Evolutionary conservation across 2,329 filamentous ascomycete genomes (phyloP), one percentile per base, ranked within the genome.

Genomic region (Calonectria hongkongensis): DNA sequence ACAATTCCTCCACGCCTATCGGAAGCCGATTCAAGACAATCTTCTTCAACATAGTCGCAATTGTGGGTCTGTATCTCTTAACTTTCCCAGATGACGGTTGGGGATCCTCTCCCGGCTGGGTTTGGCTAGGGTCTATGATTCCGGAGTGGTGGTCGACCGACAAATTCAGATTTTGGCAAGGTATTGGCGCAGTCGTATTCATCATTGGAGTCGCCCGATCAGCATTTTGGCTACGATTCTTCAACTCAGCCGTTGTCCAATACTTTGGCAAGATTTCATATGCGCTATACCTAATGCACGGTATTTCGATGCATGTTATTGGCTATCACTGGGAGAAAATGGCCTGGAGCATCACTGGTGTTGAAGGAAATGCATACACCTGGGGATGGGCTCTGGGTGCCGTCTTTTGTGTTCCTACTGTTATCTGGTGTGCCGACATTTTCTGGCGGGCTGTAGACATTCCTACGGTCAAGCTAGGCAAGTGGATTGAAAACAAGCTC

Each of bases 231-330:
- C 88, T 89, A 77, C 81, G 83, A 21, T 82, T 90, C 70, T 90
- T 92, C 81, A 88, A 88, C 78, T 83, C 84, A 1, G 78, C 82
- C 2, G 76, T 85, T 18, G 84, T 90, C 3, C 89, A 91, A 78
- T 92, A 92, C 81, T 83, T 92, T 7, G 91, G 91, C 71, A 88
- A 88, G 78, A 88, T 92, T 75, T 91, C 89, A 66, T 92, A 90
- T 78, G 87, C 89, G 63, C 79, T 92, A 30, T 92, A 92, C 80
- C 86, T 92, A 16, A 88, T 92, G 84, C 91, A 92, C 79, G 89
- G 90, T 0, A 88, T 89, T 4, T 85, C 88, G 2, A 85, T 89
- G 78, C 89, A 90, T 76, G 86, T 86, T 2, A 76, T 88, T 21
- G 89, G 89, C 13, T 91, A 90, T 75, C 83, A 86, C 41, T 86